Percentiles rank a stretch among this genome's conserved stretches.
Conservation (phyloP, 23 red algal species). For the Gracilaria domingensis region DNA sequence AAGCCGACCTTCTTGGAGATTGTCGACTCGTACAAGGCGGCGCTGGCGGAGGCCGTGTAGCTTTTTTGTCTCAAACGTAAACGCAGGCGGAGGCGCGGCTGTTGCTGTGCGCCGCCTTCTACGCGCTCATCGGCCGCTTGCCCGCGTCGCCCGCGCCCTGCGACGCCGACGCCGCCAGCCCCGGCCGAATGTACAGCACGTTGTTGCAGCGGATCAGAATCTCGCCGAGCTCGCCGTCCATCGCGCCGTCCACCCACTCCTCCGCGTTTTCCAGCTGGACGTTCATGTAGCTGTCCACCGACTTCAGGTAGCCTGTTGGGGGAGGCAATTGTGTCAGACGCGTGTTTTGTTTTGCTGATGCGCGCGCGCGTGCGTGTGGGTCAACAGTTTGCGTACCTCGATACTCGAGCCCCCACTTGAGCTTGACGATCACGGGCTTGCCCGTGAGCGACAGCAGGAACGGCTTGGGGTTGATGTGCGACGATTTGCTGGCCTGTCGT, state of each 20-base stretch:
- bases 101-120: not conserved
- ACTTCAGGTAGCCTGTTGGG: constrained; percentile 66
- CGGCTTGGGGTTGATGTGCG: constrained; percentile 82
- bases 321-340: not conserved
- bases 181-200: constrained; percentile 90
- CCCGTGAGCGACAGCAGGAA: constrained; percentile 87
- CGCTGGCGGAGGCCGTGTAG: constrained; percentile 39
- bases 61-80: not conserved
- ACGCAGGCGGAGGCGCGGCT: not conserved
- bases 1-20: constrained; percentile 89
- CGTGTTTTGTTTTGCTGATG: not conserved
- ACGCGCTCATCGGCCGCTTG: no score
- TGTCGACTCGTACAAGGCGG: constrained; percentile 73
- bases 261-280: constrained; percentile 87
- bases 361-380: not conserved
- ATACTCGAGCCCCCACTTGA: constrained; percentile 99
- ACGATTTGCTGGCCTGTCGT: constrained; percentile 46
- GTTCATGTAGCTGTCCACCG: constrained; percentile 96
- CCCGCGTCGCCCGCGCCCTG: not conserved
- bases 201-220: constrained; percentile 98
- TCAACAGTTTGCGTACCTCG: constrained; percentile 56
- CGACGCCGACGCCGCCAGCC: constrained; percentile 29
- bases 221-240: constrained; percentile 87
- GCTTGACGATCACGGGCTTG: constrained; percentile 86
- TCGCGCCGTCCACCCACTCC: constrained; percentile 84